phyloP scores from a whole-genome alignment of 164 flowering plant genomes.

The Annona cherimola region DNA sequence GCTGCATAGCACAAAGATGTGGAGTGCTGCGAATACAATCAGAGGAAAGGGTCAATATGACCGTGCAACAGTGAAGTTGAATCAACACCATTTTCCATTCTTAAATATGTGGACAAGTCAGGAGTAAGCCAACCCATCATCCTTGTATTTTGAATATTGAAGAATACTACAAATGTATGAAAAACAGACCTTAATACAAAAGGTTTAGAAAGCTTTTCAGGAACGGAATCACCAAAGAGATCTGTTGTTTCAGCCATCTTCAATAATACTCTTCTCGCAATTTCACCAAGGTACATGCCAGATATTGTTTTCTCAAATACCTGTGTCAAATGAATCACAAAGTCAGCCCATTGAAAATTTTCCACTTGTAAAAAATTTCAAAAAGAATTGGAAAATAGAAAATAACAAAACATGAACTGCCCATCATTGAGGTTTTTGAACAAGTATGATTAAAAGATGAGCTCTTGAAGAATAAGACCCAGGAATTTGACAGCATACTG shows the following conservation, averaged over 20 bases:
- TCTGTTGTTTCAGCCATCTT: conserved; percentile 56
- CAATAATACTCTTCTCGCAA: conserved; percentile 58
- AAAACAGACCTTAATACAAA: conserved; percentile 54
- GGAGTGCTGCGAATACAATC: conserved; percentile 45
- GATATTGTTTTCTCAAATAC: conserved; percentile 88
- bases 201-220: conserved; percentile 55
- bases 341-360: not conserved
- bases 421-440: no score
- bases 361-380: not conserved
- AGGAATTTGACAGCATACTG: no score
- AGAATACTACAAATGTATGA: not conserved
- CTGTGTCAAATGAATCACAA: conserved; percentile 25
- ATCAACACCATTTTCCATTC: no score
- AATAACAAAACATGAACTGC: no score
- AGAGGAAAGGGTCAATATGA: not conserved
- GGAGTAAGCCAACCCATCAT: no score
- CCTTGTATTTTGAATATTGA: not conserved
- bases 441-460: no score
- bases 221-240: conserved; percentile 50
- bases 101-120: no score
- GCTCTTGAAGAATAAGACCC: no score
- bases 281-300: conserved; percentile 95
- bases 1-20: conserved; percentile 69
- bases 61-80: no score
- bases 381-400: not conserved